These are phyloP conservation scores for Colletotrichum truncatum DNA, from an alignment of 2,329 filamentous ascomycete species.

Conservation along the genomic window DNA sequence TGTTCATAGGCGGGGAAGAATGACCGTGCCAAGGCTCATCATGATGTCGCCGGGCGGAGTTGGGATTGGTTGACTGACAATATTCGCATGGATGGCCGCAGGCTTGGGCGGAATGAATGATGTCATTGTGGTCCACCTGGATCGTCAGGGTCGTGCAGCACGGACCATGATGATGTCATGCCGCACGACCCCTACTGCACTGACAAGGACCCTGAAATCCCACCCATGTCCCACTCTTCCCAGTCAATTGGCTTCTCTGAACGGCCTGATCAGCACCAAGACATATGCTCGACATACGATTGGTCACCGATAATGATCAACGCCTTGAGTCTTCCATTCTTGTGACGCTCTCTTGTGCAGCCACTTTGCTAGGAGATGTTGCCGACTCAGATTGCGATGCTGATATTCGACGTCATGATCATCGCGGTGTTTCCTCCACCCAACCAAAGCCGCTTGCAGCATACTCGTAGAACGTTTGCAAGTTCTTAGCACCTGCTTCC, in stretches of 20 bases:
- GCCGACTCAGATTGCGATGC: background rate
- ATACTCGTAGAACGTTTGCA: too few species aligned
- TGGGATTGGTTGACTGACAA: background rate
- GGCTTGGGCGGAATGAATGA: background rate
- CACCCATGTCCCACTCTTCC: background rate
- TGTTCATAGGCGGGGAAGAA: background rate
- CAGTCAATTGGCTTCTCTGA: background rate
- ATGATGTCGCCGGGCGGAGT: conserved; percentile 18
- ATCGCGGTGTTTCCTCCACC: background rate
- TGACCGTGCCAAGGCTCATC: conserved; percentile 12
- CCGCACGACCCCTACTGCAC: conserved; percentile 22
- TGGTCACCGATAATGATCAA: background rate
- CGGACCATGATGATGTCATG: conserved; percentile 22
- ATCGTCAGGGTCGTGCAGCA: conserved; percentile 29
- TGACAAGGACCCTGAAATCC: conserved; percentile 26
- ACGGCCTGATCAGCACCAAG: too few species aligned
- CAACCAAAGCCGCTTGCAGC: background rate
- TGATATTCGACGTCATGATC: background rate
- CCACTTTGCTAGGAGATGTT: too few species aligned
- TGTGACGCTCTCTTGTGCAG: background rate
- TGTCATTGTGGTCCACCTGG: conserved; percentile 12
- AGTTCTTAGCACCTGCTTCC: too few species aligned
- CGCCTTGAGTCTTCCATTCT: background rate
- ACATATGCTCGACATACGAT: too few species aligned
- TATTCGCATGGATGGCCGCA: background rate